Conservation (phyloP, 2,329 filamentous ascomycete species). For the Hypoxylon sp. region DNA sequence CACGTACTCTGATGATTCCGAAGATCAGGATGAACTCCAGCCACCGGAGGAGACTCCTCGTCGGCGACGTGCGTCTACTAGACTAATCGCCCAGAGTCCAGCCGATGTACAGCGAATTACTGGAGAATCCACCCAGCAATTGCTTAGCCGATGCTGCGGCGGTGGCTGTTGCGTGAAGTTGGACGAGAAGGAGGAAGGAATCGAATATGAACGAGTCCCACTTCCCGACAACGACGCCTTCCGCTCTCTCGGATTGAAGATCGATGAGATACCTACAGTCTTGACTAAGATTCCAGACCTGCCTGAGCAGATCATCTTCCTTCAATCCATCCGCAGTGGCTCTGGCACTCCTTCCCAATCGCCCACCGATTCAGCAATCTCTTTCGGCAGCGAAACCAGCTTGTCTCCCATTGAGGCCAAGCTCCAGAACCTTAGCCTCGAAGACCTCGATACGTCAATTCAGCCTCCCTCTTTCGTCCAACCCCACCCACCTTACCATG, state of each 20-base stretch:
- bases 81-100: constrained; percentile 75
- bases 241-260: constrained; percentile 80
- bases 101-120: constrained; percentile 75
- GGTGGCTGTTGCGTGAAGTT: constrained; percentile 74
- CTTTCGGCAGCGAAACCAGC: constrained; percentile 60
- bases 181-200: constrained; percentile 60
- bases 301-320: constrained; percentile 81
- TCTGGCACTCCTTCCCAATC: constrained; percentile 60
- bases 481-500: constrained; percentile 92
- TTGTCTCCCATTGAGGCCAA: constrained; percentile 42
- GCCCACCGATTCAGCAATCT: constrained; percentile 66
- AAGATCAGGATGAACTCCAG: constrained; percentile 69
- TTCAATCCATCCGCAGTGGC: constrained; percentile 70
- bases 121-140: constrained; percentile 73
- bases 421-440: constrained; percentile 55
- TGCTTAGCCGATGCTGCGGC: constrained; percentile 75
- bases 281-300: constrained; percentile 80
- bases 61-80: constrained; percentile 77
- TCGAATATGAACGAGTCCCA: constrained; percentile 68
- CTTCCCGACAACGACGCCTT: constrained; percentile 89
- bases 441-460: constrained; percentile 69
- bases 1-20: constrained; percentile 74
- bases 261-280: constrained; percentile 80
- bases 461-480: constrained; percentile 93
- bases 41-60: constrained; percentile 62